Base-by-base conservation (phyloP, 1,284 basidiomycete genomes). In the Xerocomus minutiporus region DNA sequence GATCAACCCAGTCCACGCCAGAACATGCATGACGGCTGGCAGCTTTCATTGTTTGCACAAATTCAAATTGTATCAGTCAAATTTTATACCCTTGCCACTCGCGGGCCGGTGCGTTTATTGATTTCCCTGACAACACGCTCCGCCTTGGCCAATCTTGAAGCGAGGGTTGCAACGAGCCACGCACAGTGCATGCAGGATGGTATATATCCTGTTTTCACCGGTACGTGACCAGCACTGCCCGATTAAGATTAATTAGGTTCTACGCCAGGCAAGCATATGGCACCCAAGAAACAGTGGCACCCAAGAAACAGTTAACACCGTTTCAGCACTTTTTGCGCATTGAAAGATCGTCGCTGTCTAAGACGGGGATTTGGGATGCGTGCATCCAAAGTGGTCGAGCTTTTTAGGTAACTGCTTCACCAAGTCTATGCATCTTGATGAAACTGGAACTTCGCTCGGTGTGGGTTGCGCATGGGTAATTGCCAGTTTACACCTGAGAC, bases 61-160 rank as follows among this genome's bases (percentile, higher is more conserved):
- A 50, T 45, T 31, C 28, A 43, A 43, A 34, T 57, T 26, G 4
- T 36, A 29, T 32, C 35, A 25, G 20, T 35, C 32, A n/a, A 47
- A 38, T 38, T 26, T 28, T 47, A 12, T 32, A 17, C 43, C 34
- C 46, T 28, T 43, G 8, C 5, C 25, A 28, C 35, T 38, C 15
- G 3, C 45, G 20, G 13, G n/a, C n/a, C 9, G 8, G 25, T 38
- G 46, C 11, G 9, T 25, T 50, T 32, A 34, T 34, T 43, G 20
- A 51, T 51, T 46, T 45, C 56, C 52, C 36, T 32, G 34, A 38
- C 46, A 47, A 40, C 45, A 48, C 23, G 8, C 31, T 42, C 29
- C 34, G 31, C 36, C 32, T 36, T 25, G 26, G 26, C 29, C 36
- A 32, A 38, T 42, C 32, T 47, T 51, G 51, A 61, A 53, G 59